Percentiles rank a stretch among this genome's conserved stretches.
phyloP scores from a whole-genome alignment of 192 early-diverging fungal genomes.

The Backusella liffmaniae region DNA sequence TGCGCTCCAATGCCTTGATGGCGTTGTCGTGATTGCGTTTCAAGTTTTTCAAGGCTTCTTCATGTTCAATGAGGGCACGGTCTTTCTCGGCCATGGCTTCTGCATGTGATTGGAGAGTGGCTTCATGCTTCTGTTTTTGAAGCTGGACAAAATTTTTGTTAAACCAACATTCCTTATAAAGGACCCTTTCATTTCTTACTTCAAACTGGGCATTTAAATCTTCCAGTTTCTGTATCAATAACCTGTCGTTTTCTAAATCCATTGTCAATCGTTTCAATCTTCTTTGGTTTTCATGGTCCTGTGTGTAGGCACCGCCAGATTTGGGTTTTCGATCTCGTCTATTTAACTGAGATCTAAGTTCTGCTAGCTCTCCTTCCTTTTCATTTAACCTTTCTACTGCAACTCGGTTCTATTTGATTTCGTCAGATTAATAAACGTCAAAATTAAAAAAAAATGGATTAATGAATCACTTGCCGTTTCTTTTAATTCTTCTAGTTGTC shows the following conservation, averaged over 20 bases:
- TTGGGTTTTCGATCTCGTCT: conserved; percentile 20
- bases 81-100: conserved; percentile 34
- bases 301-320: background rate
- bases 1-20: conserved; percentile 14
- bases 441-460: background rate
- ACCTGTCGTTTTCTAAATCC: conserved; percentile 32
- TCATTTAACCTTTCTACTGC: conserved; percentile 22
- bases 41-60: conserved; percentile 23
- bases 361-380: conserved; percentile 30
- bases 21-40: conserved; percentile 19
- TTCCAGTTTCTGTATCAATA: conserved; percentile 37
- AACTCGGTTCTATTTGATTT: conserved; percentile 23
- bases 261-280: conserved; percentile 32
- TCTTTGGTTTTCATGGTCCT: conserved; percentile 29
- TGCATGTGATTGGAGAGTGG: conserved; percentile 21
- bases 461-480: conserved; percentile 14
- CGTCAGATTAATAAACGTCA: background rate
- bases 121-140: conserved; percentile 37
- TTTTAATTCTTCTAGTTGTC: conserved; percentile 30
- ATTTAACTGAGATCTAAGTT: conserved; percentile 23
- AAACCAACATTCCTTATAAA: background rate
- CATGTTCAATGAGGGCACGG: conserved; percentile 15
- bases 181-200: background rate
- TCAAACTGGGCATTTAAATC: conserved; percentile 35
- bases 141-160: background rate